Evolutionary conservation across 176 grass and related monocot genomes (phyloP).

Genomic region (Musa itinerans): DNA sequence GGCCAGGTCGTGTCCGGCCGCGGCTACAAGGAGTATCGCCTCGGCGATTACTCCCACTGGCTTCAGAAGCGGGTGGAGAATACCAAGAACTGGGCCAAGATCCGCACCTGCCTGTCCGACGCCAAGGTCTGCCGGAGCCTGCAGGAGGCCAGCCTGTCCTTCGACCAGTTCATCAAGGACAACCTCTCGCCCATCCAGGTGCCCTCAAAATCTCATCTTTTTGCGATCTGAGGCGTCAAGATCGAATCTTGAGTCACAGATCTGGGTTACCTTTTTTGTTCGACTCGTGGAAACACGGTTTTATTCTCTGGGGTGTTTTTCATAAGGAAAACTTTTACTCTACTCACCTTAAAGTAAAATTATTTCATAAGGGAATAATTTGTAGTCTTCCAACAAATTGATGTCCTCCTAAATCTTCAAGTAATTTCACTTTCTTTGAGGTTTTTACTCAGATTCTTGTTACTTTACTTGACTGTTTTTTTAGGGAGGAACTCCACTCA

Average conservation of each 20-base stretch:
- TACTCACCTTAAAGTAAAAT: too few relatives aligned
- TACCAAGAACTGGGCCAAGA: conserved; percentile 8
- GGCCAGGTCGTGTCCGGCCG: conserved; percentile 47
- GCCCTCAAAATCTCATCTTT: not conserved
- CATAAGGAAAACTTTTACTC: too few relatives aligned
- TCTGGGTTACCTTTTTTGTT: not conserved
- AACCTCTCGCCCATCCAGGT: conserved; percentile 13
- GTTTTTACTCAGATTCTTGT: too few relatives aligned
- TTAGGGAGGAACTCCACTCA: too few relatives aligned
- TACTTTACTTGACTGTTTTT: too few relatives aligned
- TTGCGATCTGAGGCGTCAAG: not conserved
- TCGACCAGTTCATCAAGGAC: conserved; percentile 1
- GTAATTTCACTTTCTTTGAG: too few relatives aligned
- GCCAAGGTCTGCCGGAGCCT: conserved; percentile 16
- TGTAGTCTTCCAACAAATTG: too few relatives aligned
- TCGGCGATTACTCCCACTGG: conserved; percentile 17
- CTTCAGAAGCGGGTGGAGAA: conserved; percentile 15
- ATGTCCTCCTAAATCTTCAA: too few relatives aligned
- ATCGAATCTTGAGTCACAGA: not conserved
- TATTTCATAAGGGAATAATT: too few relatives aligned
- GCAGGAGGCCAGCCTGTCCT: not conserved
- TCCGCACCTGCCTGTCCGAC: conserved; percentile 7
- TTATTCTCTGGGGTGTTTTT: not conserved
- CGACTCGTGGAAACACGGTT: not conserved
- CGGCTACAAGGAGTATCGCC: conserved; percentile 27